A percentile compares a stretch with the other conserved stretches of the same genome.
Conservation (phyloP, 106 monocot genomes). For the Posidonia australis region DNA sequence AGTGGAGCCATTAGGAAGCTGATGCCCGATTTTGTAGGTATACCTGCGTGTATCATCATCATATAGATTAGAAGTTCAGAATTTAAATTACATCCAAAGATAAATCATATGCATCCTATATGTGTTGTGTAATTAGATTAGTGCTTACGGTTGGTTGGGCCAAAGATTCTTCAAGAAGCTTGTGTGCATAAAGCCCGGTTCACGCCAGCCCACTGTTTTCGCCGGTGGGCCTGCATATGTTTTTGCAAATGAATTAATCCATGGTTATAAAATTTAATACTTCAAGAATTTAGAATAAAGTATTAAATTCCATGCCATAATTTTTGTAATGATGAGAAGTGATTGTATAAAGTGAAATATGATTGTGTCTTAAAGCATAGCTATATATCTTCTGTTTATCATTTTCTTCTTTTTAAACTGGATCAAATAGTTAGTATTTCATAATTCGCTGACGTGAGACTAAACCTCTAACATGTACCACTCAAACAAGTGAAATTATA, state of each 20-base stretch:
- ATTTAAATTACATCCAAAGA: neutral
- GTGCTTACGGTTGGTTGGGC: constrained; percentile 7
- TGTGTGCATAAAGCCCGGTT: constrained; percentile 11
- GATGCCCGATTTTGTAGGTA: constrained; percentile 8
- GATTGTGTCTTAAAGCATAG: no score
- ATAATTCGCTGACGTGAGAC: no score
- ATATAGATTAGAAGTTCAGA: neutral
- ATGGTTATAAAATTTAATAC: neutral
- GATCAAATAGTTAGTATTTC: no score
- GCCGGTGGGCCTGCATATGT: constrained; percentile 1
- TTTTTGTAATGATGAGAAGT: no score
- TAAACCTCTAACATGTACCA: no score
- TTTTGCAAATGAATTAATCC: neutral
- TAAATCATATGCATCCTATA: neutral
- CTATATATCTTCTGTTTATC: no score
- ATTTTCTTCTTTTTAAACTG: no score
- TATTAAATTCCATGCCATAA: no score
- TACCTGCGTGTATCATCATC: neutral
- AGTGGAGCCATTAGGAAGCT: neutral
- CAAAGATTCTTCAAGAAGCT: constrained; percentile 10
- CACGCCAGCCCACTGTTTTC: constrained; percentile 7
- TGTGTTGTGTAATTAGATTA: neutral
- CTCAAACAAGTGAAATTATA: no score
- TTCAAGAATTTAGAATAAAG: no score
- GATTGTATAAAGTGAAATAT: no score